Conservation (phyloP, 2,329 filamentous ascomycete genomes). For the Colletotrichum tamarilloi region DNA sequence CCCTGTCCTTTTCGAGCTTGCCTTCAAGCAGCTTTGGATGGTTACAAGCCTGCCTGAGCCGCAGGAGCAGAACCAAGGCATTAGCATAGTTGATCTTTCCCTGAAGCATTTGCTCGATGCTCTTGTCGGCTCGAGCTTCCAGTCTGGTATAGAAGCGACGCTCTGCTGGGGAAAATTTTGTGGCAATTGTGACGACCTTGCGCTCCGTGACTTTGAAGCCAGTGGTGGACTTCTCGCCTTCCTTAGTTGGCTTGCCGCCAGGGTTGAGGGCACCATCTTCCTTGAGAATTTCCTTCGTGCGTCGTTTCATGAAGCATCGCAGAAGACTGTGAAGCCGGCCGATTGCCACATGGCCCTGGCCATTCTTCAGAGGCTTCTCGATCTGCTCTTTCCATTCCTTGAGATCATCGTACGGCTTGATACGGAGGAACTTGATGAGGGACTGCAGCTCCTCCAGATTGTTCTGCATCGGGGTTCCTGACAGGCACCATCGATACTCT, state of each 20-base stretch:
- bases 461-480: slow-evolving; percentile 97
- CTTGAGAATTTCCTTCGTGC: slow-evolving; percentile 96
- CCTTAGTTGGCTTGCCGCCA: slow-evolving; percentile 70
- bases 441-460: slow-evolving; percentile 97
- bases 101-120: slow-evolving; percentile 89
- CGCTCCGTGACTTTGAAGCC: slow-evolving; percentile 93
- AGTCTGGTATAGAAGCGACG: slow-evolving; percentile 87
- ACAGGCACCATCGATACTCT: slow-evolving; percentile 95
- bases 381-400: slow-evolving; percentile 93
- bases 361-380: slow-evolving; percentile 87
- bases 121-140: slow-evolving; percentile 85
- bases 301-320: slow-evolving; percentile 97
- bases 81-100: slow-evolving; percentile 90
- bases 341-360: slow-evolving; percentile 89
- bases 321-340: slow-evolving; percentile 85
- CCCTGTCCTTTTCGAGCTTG: slow-evolving; percentile 88
- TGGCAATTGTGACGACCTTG: slow-evolving; percentile 83
- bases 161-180: slow-evolving; percentile 83
- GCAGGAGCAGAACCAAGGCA: slow-evolving; percentile 89
- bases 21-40: slow-evolving; percentile 89
- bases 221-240: slow-evolving; percentile 61
- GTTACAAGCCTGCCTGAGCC: slow-evolving; percentile 93
- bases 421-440: slow-evolving; percentile 89
- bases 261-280: slow-evolving; percentile 84
- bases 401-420: slow-evolving; percentile 90